Evolutionary conservation across 371 early-diverging fungal species (phyloP), one percentile per base, ranked within the genome.

Genomic region (Globomyces sp.): DNA sequence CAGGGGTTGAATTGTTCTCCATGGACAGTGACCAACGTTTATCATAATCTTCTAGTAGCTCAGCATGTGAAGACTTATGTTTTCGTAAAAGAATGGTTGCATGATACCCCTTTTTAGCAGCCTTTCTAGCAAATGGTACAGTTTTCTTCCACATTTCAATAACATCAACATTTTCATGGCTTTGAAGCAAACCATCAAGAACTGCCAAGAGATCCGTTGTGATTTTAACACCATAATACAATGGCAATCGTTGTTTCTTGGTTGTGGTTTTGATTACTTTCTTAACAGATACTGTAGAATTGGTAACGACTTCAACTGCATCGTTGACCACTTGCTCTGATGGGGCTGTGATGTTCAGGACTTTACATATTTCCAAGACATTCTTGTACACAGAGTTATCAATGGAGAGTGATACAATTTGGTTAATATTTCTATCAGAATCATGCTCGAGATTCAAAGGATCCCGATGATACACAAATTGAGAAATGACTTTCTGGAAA

Each of bases 381-480:
- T 69, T 62, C 11, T 41, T 51, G 8, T 44, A 2, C 3, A 58
- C 41, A 13, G 42, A 5, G 48, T 42, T 60, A 8, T 42, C 10
- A 5, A 67, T 71, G 44, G 80, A 77, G 60, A 85, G 70, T 55
- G 76, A 75, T 37, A 91, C 73, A 1, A 87, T 77, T 9, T 78
- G 71, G 62, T 78, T 77, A 34, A 90, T 78, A 13, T 71, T 59
- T 2, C 71, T 42, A 47, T 86, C 88, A 0, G 76, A 69, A 1
- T 66, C 65, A 1, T 70, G 41, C 43, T 75, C 68, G 2, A 77
- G 71, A 64, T 89, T 80, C 0, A 89, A 44, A 3, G 86, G 81
- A 36, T 80, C 69, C 55, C 89, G 83, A 0, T 71, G 52, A 41
- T 61, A 51, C 10, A 85, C 66, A 71, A 91, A 90, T 36, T 34